These are phyloP conservation scores for Fomitopsis serialis DNA, from an alignment of 768 basidiomycete species.

Conservation along the genomic window DNA sequence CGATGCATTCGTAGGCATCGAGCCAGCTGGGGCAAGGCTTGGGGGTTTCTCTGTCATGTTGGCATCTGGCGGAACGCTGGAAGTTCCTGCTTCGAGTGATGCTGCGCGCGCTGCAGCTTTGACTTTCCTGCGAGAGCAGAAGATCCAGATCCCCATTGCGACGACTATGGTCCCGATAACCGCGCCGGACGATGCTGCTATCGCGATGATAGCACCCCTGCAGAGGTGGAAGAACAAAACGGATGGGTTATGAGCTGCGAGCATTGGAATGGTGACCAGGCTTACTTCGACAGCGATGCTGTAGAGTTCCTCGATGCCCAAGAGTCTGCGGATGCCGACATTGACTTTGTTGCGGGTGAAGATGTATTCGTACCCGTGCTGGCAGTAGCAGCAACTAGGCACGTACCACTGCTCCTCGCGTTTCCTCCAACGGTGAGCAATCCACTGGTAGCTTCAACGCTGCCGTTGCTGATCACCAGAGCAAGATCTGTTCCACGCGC, in stretches of 20 bases:
- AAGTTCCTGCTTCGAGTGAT: neutral
- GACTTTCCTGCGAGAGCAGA: slow-evolving; percentile 29
- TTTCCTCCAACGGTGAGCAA: slow-evolving; percentile 35
- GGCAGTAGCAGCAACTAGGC: slow-evolving; percentile 12
- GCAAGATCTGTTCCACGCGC: slow-evolving; percentile 32
- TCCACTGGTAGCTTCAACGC: slow-evolving; percentile 34
- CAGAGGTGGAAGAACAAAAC: neutral
- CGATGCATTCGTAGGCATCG: neutral
- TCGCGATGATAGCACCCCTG: slow-evolving; percentile 43
- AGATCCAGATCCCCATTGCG: slow-evolving; percentile 38
- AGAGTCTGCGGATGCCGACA: slow-evolving; percentile 11
- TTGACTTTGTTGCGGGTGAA: slow-evolving; percentile 19
- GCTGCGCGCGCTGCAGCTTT: neutral
- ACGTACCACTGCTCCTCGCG: slow-evolving; percentile 18
- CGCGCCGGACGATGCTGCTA: slow-evolving; percentile 32
- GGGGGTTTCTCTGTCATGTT: neutral
- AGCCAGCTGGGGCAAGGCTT: neutral
- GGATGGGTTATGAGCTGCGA: neutral
- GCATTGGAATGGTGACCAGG: neutral
- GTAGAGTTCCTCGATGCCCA: neutral
- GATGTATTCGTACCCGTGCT: neutral
- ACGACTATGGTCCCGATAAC: slow-evolving; percentile 34
- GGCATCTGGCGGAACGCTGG: neutral
- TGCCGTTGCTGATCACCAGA: slow-evolving; percentile 39
- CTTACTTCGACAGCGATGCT: neutral